phyloP scores from a whole-genome alignment of 2,329 filamentous ascomycete genomes.

The Verticillium nonalfalfae region DNA sequence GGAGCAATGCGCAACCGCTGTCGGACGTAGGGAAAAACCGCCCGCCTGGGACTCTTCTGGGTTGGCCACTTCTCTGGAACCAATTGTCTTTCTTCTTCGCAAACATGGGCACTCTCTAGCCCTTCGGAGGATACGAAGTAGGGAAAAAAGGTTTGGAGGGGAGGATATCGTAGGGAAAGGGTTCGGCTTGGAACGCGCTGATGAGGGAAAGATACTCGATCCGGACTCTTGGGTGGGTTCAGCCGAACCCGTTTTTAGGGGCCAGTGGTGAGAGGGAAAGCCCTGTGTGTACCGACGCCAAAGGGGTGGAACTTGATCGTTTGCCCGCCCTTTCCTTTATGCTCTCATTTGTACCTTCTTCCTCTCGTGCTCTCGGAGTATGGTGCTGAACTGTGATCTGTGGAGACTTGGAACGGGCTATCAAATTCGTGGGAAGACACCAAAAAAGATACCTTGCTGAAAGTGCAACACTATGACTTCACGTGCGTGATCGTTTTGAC shows the following conservation, averaged over 20 bases:
- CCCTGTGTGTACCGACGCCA: slow-evolving; percentile 72
- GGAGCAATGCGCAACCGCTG: slow-evolving; percentile 12
- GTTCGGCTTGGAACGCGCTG: slow-evolving; percentile 61
- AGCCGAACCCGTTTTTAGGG: neutral
- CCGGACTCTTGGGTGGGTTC: neutral
- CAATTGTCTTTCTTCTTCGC: neutral
- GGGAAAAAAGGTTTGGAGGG: slow-evolving; percentile 1
- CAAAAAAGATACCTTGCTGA: neutral
- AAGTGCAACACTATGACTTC: neutral
- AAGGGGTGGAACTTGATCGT: slow-evolving; percentile 83
- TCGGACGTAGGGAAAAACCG: slow-evolving; percentile 9
- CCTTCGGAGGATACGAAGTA: slow-evolving; percentile 4
- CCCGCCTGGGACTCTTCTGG: neutral
- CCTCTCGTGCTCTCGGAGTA: neutral
- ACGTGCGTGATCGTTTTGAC: neutral
- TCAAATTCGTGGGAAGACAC: neutral
- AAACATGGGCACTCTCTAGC: neutral
- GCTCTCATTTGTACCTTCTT: neutral
- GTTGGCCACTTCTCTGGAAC: slow-evolving; percentile 17
- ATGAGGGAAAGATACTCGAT: slow-evolving; percentile 99
- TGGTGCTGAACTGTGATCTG: neutral
- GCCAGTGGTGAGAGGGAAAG: slow-evolving; percentile 72
- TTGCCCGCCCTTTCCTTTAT: slow-evolving; percentile 48
- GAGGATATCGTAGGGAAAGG: slow-evolving; percentile 30
- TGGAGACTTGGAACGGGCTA: neutral